Evolutionary conservation across 306 rosid genomes (phyloP), one percentile per base, ranked within the genome.

Genomic region (Inga laurina): DNA sequence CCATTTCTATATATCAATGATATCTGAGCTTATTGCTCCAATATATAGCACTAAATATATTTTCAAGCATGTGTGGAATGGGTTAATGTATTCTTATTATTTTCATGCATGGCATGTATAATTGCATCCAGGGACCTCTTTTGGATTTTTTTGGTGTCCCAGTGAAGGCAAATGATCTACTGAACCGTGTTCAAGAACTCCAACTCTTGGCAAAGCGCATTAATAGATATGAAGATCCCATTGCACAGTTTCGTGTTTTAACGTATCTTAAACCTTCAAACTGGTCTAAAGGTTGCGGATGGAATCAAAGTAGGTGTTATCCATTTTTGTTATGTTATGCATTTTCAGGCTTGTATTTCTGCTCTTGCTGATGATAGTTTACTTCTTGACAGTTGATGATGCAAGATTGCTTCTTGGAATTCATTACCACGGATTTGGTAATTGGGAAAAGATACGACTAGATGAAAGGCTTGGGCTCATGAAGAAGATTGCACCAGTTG

Each of bases 201-300:
- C 97, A 97, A 80, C 92, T 94, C 81, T 85, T 97, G 46, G 97
- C 94, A 41, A 97, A 94, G 88, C 97, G 98, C 84, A 97, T 97
- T 65, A 89, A 90, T 85, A 95, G 97, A 35, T 97, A 94, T 88
- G 97, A 94, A 59, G 91, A 97, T 87, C 99, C 99, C 62, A 85
- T 97, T 86, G 90, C 91, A 49, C 99, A 97, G 80, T 94, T 97
- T 67, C 99, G 97, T 68, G 97, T 89, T 74, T 84, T 97, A 82
- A 86, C 83, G 8, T 89, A 91, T 85, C 95, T 97, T 77, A 97
- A 97, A 76, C 99, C 98, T 87, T 86, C 99, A 83, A 97, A 93
- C 83, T 97, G 99, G 99, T 94, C 99, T 9, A 97, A 97, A 89
- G 99, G 99, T 75, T 97, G 99, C 79, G 99, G 99, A 74, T 97